These are phyloP conservation scores for Acanthamoeba castellanii DNA, from an alignment of 208 protist genomes.

Conservation along the genomic window DNA sequence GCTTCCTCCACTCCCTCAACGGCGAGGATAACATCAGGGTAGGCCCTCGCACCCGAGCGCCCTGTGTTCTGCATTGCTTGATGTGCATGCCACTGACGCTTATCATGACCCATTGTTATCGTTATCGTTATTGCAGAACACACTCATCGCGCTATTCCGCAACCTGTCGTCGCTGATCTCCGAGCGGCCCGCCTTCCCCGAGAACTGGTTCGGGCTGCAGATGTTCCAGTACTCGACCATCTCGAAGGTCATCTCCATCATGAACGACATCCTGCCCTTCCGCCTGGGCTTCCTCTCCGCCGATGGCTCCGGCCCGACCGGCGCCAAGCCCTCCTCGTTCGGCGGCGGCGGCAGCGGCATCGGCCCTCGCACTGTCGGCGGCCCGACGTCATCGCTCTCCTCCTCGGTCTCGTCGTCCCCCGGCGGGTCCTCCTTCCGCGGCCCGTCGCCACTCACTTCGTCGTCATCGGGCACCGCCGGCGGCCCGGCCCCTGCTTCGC, in stretches of 20 bases:
- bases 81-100: not conserved
- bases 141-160: slow-evolving; percentile 55
- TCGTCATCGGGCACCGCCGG: not conserved
- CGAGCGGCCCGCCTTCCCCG: slow-evolving; percentile 49
- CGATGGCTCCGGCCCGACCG: not conserved
- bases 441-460: not conserved
- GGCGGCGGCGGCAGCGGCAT: not conserved
- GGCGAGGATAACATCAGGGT: slow-evolving; percentile 60
- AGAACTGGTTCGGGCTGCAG: slow-evolving; percentile 75
- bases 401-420: not conserved
- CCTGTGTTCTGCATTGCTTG: not conserved
- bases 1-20: slow-evolving; percentile 64
- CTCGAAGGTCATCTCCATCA: slow-evolving; percentile 39
- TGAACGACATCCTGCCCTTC: slow-evolving; percentile 64
- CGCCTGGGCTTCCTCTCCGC: slow-evolving; percentile 38
- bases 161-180: slow-evolving; percentile 56
- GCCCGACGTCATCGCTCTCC: not conserved
- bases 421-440: slow-evolving; percentile 5
- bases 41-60: not conserved
- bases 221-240: slow-evolving; percentile 73
- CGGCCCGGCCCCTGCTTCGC: not conserved
- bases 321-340: slow-evolving; percentile 1
- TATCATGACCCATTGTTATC: not conserved
- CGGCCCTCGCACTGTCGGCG: not conserved
- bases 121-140: not conserved